Base-by-base conservation (phyloP, 2,329 filamentous ascomycete genomes). In the Aspergillus fumigatiaffinis region DNA sequence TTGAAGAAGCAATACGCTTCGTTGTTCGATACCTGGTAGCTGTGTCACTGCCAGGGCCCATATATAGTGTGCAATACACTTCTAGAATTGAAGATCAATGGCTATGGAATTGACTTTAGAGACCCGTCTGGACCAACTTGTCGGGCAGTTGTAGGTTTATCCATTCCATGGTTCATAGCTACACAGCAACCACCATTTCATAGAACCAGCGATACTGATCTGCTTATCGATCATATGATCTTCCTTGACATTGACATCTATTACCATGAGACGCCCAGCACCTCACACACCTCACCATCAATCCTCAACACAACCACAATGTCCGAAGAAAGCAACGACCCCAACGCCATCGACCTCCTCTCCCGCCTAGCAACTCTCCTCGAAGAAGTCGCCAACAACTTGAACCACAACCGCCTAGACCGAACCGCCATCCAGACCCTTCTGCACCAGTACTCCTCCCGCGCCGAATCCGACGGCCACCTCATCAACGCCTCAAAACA, bases 381-480 rank as follows among this genome's bases (percentile, higher is more conserved):
- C 25, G 14, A 12, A 38, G 51, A 28, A 6, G 52, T 63, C 54
- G 57, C 42, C 42, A 54, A 25, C 21, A 63, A 63, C 17, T 52
- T 61, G 2, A 46, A 25, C 5, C 20, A 44, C 3, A 63, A 61
- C 23, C 51, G 54, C 21, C 35, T 63, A 3, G 59, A 66, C 52
- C 54, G 64, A 23, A 56, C 47, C 25, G 35, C 42, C 2, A 49
- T 65, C 17, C 59, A 55, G 17, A 53, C 56, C 44, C 44, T 62
- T 7, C 52, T 65, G 35, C 20, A 46, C 26, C 52, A 65, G 14
- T 66, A 66, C 55, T 55, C 62, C 4, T 32, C 51, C 17, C 60
- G 62, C 1, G 59, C 62, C 17, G 52, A 60, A 14, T 61, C 54
- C 5, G 64, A 67, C 54, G 61, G 54, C 5, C 26, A 23, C 29